These are phyloP conservation scores for Amanita phalloides DNA, from an alignment of 768 basidiomycete genomes.

Conservation along the genomic window DNA sequence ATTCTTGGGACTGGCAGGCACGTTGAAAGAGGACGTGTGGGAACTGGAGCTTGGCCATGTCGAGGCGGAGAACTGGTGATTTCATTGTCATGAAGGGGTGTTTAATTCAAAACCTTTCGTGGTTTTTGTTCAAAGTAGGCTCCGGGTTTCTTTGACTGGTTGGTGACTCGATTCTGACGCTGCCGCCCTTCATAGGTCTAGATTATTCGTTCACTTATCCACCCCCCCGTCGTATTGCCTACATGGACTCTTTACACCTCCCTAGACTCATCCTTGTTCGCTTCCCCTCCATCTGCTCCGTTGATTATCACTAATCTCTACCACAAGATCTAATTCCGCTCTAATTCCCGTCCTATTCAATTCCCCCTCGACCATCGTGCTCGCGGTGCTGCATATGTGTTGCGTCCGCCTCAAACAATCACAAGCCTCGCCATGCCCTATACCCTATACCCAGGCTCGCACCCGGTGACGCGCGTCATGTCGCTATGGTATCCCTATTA, in stretches of 20 bases:
- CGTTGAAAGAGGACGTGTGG: constrained; percentile 31
- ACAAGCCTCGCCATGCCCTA: neutral
- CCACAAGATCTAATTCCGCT: neutral
- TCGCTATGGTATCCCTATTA: neutral
- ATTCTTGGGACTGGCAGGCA: constrained; percentile 41
- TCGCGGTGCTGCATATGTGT: neutral
- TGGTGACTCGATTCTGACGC: neutral
- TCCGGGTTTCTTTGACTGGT: neutral
- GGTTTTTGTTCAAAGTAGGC: neutral
- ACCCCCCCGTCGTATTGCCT: neutral
- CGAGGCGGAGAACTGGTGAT: too few species aligned
- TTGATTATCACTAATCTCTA: neutral
- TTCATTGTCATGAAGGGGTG: too few species aligned
- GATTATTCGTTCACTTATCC: constrained; percentile 3
- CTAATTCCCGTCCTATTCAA: neutral
- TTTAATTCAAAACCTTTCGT: neutral
- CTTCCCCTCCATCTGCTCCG: neutral
- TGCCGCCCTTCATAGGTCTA: neutral
- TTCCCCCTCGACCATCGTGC: neutral
- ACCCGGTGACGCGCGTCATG: neutral
- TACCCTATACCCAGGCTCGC: neutral
- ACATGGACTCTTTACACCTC: neutral
- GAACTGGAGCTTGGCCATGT: constrained; percentile 16
- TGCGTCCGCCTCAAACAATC: neutral
- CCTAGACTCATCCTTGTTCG: neutral